phyloP scores from a whole-genome alignment of 176 grass and related monocot genomes.

The Zea mays region Zm-B73-REFERENCE-NAM-5.0 NC_050099.1:216259501-216260000 shows the following conservation, averaged over 20 bases:
- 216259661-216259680: too few relatives aligned
- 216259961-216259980: slow-evolving; percentile 25
- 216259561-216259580: neutral
- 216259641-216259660: too few relatives aligned
- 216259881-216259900: too few relatives aligned
- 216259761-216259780: too few relatives aligned
- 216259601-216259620: too few relatives aligned
- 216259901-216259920: neutral
- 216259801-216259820: too few relatives aligned
- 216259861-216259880: too few relatives aligned
- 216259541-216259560: neutral
- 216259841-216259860: too few relatives aligned
- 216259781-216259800: too few relatives aligned
- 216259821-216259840: too few relatives aligned
- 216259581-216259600: neutral
- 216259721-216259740: neutral
- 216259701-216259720: neutral
- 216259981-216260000: neutral
- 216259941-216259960: slow-evolving; percentile 53
- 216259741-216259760: too few relatives aligned
- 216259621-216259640: too few relatives aligned
- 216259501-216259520: slow-evolving; percentile 52
- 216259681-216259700: neutral
- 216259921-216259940: slow-evolving; percentile 39
- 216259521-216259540: slow-evolving; percentile 29